Percentiles rank a stretch among this genome's conserved stretches.
Conservation (phyloP, 768 basidiomycete species). For the Termitomyces sp. region DNA sequence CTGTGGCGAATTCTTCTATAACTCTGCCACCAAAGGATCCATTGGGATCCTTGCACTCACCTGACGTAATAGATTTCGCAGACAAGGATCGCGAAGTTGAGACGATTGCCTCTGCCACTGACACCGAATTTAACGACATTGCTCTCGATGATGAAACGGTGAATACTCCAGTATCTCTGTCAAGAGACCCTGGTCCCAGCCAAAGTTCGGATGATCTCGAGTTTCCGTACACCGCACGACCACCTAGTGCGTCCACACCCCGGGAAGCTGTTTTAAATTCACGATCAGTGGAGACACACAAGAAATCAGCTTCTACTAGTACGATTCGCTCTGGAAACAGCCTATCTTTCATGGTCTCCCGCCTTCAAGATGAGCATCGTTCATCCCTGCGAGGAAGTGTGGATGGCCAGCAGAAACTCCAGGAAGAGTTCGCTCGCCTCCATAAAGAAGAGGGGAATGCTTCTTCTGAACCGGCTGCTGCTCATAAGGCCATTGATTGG, state of each 20-base stretch:
- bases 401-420: conserved; percentile 65
- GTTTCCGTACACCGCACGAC: conserved; percentile 12
- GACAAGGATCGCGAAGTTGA: conserved; percentile 29
- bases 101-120: conserved; percentile 25
- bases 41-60: conserved; percentile 48
- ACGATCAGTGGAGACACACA: conserved; percentile 33
- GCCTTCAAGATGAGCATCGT: conserved; percentile 39
- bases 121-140: conserved; percentile 63
- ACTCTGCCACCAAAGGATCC: conserved; percentile 13
- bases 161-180: conserved; percentile 32
- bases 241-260: conserved; percentile 1
- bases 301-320: conserved; percentile 56
- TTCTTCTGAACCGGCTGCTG: conserved; percentile 27
- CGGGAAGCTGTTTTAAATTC: conserved; percentile 14
- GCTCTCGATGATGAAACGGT: conserved; percentile 42
- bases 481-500: conserved; percentile 65
- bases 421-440: conserved; percentile 68
- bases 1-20: conserved; percentile 10
- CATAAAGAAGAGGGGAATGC: conserved; percentile 48
- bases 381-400: conserved; percentile 40
- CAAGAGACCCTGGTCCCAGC: conserved; percentile 14
- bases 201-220: conserved; percentile 8
- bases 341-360: conserved; percentile 48
- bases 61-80: conserved; percentile 27
- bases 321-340: conserved; percentile 49